Percentiles rank a stretch among this genome's conserved stretches.
Conservation (phyloP, 2,329 filamentous ascomycete genomes). For the Diplocarpon rosae region DNA sequence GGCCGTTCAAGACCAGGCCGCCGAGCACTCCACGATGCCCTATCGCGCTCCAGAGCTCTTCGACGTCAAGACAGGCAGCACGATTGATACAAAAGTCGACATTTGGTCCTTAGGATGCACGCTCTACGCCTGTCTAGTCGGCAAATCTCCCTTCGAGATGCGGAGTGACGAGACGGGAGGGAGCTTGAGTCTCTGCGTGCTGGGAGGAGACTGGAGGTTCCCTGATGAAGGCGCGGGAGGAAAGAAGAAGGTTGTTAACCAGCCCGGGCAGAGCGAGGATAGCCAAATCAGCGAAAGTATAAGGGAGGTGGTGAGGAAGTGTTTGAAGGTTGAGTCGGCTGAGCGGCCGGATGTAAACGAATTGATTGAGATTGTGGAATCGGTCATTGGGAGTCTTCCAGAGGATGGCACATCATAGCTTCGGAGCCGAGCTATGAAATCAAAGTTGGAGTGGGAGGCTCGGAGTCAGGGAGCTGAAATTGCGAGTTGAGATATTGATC, state of each 20-base stretch:
- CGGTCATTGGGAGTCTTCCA: slow-evolving; percentile 55
- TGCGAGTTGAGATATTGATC: too few species aligned
- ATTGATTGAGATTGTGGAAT: slow-evolving; percentile 68
- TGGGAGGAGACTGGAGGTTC: slow-evolving; percentile 93
- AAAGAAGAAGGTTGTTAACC: slow-evolving; percentile 28
- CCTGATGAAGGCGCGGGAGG: slow-evolving; percentile 69
- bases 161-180: slow-evolving; percentile 93
- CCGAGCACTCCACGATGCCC: slow-evolving; percentile 96
- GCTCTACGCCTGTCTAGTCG: slow-evolving; percentile 91
- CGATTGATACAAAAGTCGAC: slow-evolving; percentile 93
- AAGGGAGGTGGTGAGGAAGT: slow-evolving; percentile 77
- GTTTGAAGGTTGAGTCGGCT: slow-evolving; percentile 73
- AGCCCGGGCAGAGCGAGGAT: slow-evolving; percentile 25
- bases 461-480: too few species aligned
- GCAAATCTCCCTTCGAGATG: slow-evolving; percentile 94
- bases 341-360: slow-evolving; percentile 83
- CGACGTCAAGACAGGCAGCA: slow-evolving; percentile 86
- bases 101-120: slow-evolving; percentile 98
- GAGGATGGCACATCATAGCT: slow-evolving; percentile 38
- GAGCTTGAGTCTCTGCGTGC: slow-evolving; percentile 80
- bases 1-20: slow-evolving; percentile 41
- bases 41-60: slow-evolving; percentile 97
- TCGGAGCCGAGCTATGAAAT: too few species aligned
- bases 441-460: too few species aligned
- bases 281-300: slow-evolving; percentile 66